Evolutionary conservation across 2,329 filamentous ascomycete genomes (phyloP), one percentile per base, ranked within the genome.

Genomic region (Pseudocercospora musae): DNA sequence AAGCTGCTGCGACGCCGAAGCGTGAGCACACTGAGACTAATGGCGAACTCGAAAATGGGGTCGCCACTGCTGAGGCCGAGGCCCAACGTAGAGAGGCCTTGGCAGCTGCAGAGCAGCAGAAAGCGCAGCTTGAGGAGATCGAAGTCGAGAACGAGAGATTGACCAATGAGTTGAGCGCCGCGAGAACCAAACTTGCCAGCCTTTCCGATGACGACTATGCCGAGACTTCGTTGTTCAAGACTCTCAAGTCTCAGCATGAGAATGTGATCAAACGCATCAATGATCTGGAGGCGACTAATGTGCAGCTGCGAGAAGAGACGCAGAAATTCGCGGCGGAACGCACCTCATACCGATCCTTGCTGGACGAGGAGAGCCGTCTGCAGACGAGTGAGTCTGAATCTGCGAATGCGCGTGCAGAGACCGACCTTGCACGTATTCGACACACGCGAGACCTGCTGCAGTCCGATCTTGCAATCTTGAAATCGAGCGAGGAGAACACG

Each of bases 181-280:
- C 94, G 33, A 92, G 82, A 64, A 77, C 84, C 15, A 85, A 85
- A 74, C 82, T 90, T 53, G 87, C 91, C 13, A 88, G 85, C 59
- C 80, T 93, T 49, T 89, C 90, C 0, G 95, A 99, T 71, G 95
- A 99, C 66, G 95, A 99, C 70, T 98, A 96, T 73, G 88, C 92
- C 44, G 88, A 92, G 61, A 96, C 92, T 4, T 92, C 97, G 70
- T 84, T 96, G 2, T 99, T 96, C 83, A 98, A 96, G 78, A 87
- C 90, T 65, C 85, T 97, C 72, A 96, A 93, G 78, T 85, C 85
- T 23, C 92, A 97, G 71, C 91, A 96, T 70, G 95, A 98, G 72
- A 94, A 98, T 70, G 85, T 96, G 8, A 92, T 97, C 69, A 94
- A 91, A 75, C 88, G 92, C 40, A 88, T 96, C 72, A 99, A 99